phyloP scores from a whole-genome alignment of 1,139 yeast genomes.

The Geotrichum citri-aurantii region DNA sequence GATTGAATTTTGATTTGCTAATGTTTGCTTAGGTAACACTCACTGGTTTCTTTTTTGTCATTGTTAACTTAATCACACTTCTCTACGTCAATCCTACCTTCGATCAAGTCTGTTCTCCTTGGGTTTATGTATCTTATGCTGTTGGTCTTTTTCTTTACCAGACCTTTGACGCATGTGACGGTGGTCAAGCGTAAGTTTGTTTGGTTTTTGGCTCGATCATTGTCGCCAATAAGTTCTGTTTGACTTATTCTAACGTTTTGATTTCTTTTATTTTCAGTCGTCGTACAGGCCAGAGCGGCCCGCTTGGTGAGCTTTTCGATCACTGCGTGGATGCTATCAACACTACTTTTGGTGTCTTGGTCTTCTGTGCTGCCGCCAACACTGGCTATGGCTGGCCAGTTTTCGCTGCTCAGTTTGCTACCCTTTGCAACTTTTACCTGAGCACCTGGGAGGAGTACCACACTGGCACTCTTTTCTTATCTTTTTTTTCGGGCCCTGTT shows the following conservation, averaged over 20 bases:
- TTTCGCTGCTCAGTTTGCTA: slow-evolving; percentile 64
- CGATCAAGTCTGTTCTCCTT: slow-evolving; percentile 55
- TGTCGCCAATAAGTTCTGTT: neutral
- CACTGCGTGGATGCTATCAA: slow-evolving; percentile 89
- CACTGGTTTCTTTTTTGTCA: slow-evolving; percentile 65
- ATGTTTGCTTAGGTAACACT: slow-evolving; percentile 64
- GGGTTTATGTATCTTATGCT: slow-evolving; percentile 80
- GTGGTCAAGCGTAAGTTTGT: slow-evolving; percentile 67
- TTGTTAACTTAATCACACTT: slow-evolving; percentile 58
- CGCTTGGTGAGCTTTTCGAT: slow-evolving; percentile 89
- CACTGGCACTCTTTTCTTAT: slow-evolving; percentile 74
- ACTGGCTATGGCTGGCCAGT: slow-evolving; percentile 65
- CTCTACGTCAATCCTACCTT: slow-evolving; percentile 71
- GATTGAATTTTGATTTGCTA: neutral
- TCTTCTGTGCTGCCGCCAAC: slow-evolving; percentile 67
- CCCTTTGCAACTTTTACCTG: slow-evolving; percentile 72
- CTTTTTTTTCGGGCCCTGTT: slow-evolving; percentile 87
- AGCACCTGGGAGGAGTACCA: slow-evolving; percentile 97
- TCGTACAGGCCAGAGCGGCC: slow-evolving; percentile 90
- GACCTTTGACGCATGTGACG: slow-evolving; percentile 95
- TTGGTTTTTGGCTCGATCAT: neutral
- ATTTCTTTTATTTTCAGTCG: slow-evolving; percentile 30
- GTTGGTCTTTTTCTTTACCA: slow-evolving; percentile 84
- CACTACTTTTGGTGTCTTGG: slow-evolving; percentile 70
- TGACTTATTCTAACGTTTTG: neutral